Conservation (phyloP, 2,329 filamentous ascomycete genomes). For the Metarhizium guizhouense region DNA sequence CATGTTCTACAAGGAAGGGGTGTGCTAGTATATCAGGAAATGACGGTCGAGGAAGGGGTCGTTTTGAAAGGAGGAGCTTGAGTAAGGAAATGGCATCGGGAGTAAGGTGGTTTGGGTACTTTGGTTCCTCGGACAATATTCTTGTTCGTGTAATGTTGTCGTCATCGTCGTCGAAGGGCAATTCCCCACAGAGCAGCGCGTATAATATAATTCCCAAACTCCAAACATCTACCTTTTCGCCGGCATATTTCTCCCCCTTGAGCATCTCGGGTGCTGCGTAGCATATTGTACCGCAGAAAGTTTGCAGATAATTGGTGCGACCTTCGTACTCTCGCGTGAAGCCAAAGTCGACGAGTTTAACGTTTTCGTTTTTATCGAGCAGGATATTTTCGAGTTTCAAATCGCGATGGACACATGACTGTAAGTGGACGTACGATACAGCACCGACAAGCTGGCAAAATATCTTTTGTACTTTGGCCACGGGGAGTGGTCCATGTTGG, state of each 20-base stretch:
- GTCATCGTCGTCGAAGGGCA: constrained; percentile 95
- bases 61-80: constrained; percentile 76
- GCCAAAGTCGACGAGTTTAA: constrained; percentile 95
- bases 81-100: constrained; percentile 70
- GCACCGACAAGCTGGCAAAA: constrained; percentile 94
- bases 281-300: constrained; percentile 94
- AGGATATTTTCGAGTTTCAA: constrained; percentile 87
- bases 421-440: constrained; percentile 88
- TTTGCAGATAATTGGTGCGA: constrained; percentile 88
- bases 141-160: constrained; percentile 76
- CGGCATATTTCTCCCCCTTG: constrained; percentile 94
- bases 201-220: constrained; percentile 80
- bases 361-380: constrained; percentile 92
- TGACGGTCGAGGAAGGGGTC: constrained; percentile 72
- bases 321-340: constrained; percentile 97
- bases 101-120: constrained; percentile 72
- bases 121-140: constrained; percentile 79
- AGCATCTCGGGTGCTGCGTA: constrained; percentile 98
- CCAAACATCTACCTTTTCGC: constrained; percentile 97
- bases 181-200: constrained; percentile 70
- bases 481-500: constrained; percentile 72
- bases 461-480: constrained; percentile 85
- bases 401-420: constrained; percentile 93
- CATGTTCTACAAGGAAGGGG: constrained; percentile 80
- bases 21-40: constrained; percentile 80